phyloP scores from a whole-genome alignment of 2,329 filamentous ascomycete genomes.

The Pseudogymnoascus sp. region DNA sequence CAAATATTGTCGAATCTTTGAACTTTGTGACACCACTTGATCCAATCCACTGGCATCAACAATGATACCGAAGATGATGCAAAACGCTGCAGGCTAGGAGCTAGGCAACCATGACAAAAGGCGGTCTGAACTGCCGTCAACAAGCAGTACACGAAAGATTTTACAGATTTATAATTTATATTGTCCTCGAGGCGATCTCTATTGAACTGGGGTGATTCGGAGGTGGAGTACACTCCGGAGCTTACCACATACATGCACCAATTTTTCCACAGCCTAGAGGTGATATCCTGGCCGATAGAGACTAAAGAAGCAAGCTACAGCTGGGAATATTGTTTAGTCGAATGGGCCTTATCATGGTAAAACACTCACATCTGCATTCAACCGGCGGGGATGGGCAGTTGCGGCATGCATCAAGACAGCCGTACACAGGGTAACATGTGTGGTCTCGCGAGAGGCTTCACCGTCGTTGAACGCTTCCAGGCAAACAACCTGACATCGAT shows the following conservation, averaged over 20 bases:
- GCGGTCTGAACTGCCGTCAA: neutral
- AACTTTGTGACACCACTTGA: neutral
- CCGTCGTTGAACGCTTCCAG: neutral
- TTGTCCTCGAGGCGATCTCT: neutral
- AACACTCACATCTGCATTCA: constrained; percentile 1
- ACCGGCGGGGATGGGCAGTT: neutral
- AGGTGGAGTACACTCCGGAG: neutral
- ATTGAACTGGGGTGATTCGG: neutral
- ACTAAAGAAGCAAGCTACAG: neutral
- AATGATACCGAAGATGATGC: neutral
- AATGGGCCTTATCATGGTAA: neutral
- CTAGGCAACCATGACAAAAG: neutral
- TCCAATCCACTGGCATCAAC: neutral
- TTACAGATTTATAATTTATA: neutral
- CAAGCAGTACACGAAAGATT: neutral
- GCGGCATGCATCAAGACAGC: neutral
- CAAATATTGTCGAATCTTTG: neutral
- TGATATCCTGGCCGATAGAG: neutral
- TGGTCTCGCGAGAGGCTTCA: neutral
- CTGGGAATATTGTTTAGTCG: neutral
- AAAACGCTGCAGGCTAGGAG: neutral
- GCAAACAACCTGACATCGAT: neutral
- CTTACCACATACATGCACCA: neutral
- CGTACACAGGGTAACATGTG: neutral
- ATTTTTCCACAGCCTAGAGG: neutral